Percentiles rank a stretch among this genome's conserved stretches.
These are phyloP conservation scores for Colletotrichum sidae DNA, from an alignment of 2,329 filamentous ascomycete genomes.

Conservation along the genomic window DNA sequence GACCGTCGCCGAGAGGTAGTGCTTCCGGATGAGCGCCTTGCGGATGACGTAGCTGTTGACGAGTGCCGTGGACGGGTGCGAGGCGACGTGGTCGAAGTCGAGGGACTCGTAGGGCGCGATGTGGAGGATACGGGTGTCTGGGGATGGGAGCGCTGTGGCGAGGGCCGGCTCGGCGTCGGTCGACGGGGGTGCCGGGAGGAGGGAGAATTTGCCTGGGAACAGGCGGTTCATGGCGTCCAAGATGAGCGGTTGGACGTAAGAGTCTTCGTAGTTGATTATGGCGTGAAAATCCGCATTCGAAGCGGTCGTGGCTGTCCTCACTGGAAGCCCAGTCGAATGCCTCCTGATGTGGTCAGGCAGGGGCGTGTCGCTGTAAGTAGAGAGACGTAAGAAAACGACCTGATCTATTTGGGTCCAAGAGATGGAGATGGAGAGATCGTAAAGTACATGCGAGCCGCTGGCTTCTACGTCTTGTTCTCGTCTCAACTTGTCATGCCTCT, in stretches of 20 bases:
- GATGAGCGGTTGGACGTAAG: constrained; percentile 90
- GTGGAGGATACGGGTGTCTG: constrained; percentile 71
- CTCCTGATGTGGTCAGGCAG: background rate
- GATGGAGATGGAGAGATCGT: constrained; percentile 27
- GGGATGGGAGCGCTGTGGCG: constrained; percentile 47
- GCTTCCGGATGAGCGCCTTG: constrained; percentile 96
- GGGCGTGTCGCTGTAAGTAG: constrained; percentile 24
- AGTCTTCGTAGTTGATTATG: constrained; percentile 85
- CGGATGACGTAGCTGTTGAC: constrained; percentile 95
- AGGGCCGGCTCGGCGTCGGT: constrained; percentile 48
- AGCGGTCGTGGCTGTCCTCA: constrained; percentile 10
- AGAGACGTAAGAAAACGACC: constrained; percentile 27
- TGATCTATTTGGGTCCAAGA: constrained; percentile 24
- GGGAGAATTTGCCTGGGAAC: constrained; percentile 61
- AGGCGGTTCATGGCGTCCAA: constrained; percentile 74
- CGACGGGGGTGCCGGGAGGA: constrained; percentile 67
- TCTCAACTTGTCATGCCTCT: constrained; percentile 12
- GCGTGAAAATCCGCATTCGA: constrained; percentile 62
- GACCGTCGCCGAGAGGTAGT: constrained; percentile 88
- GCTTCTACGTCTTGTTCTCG: constrained; percentile 23
- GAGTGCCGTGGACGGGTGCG: constrained; percentile 71
- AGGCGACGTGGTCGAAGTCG: constrained; percentile 81
- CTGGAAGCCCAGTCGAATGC: constrained; percentile 21
- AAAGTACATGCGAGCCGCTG: constrained; percentile 35
- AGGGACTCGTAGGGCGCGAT: constrained; percentile 89